Percentiles rank a stretch among this genome's conserved stretches.
Conservation (phyloP, 805 yeast genomes). For the Lipomyces sp. region DNA sequence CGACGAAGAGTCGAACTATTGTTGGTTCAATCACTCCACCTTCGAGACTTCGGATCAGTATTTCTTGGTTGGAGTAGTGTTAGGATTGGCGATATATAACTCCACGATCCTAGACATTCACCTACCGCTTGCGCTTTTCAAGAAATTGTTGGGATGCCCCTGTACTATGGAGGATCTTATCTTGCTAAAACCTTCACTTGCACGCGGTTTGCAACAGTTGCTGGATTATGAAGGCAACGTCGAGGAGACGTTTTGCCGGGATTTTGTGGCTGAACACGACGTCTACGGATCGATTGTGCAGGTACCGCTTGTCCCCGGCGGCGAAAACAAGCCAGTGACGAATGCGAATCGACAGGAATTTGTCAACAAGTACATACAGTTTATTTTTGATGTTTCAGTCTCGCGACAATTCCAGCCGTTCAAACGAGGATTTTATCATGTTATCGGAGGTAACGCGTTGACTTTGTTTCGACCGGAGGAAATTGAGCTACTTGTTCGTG, state of each 20-base stretch:
- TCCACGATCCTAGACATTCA: constrained; percentile 81
- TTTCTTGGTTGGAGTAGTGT: constrained; percentile 80
- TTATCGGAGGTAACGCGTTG: constrained; percentile 81
- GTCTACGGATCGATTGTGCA: constrained; percentile 52
- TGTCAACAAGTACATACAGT: constrained; percentile 65
- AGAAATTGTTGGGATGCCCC: constrained; percentile 64
- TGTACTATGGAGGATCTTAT: constrained; percentile 66
- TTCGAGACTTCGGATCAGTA: constrained; percentile 39
- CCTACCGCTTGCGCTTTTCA: constrained; percentile 78
- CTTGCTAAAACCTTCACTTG: constrained; percentile 72
- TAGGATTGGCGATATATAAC: constrained; percentile 90
- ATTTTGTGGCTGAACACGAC: constrained; percentile 64
- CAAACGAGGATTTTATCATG: constrained; percentile 70
- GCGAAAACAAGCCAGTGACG: constrained; percentile 61
- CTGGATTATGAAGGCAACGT: constrained; percentile 52
- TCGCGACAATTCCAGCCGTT: constrained; percentile 61
- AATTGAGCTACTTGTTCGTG: constrained; percentile 76
- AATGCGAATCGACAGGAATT: constrained; percentile 62
- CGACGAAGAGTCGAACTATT: constrained; percentile 67
- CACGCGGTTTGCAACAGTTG: constrained; percentile 55
- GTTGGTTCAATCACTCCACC: constrained; percentile 65
- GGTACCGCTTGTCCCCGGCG: constrained; percentile 62
- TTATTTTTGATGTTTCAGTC: constrained; percentile 62
- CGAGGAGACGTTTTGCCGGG: constrained; percentile 55
- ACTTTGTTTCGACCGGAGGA: constrained; percentile 81